phyloP scores from a whole-genome alignment of 805 yeast genomes.

The Candida manassasensis region DNA sequence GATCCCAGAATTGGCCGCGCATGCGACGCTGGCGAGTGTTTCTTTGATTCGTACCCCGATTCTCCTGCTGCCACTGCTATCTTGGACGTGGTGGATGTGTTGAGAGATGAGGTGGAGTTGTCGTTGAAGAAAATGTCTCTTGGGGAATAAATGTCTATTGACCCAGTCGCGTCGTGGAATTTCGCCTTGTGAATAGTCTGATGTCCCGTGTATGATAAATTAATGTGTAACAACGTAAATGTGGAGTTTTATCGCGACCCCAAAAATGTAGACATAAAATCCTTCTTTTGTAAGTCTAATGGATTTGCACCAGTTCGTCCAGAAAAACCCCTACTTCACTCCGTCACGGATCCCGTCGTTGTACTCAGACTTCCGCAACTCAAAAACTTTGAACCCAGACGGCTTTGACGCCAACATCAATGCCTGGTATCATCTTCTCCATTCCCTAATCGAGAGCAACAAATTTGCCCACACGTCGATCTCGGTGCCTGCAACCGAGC shows the following conservation, averaged over 20 bases:
- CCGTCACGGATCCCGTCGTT: slow-evolving; percentile 29
- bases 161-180: no score
- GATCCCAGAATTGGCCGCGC: slow-evolving; percentile 92
- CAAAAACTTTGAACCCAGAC: slow-evolving; percentile 33
- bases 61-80: slow-evolving; percentile 91
- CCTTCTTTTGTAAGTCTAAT: no score
- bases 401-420: slow-evolving; percentile 40
- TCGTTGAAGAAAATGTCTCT: slow-evolving; percentile 14
- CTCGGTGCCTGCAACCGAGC: slow-evolving; percentile 13
- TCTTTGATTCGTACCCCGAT: slow-evolving; percentile 78
- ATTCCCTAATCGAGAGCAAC: slow-evolving; percentile 15
- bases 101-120: slow-evolving; percentile 52
- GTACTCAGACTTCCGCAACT: slow-evolving; percentile 30
- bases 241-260: no score
- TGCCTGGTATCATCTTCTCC: slow-evolving; percentile 29
- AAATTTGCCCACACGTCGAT: slow-evolving; percentile 13
- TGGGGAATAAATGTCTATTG: neutral
- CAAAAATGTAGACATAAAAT: no score
- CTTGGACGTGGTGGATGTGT: slow-evolving; percentile 70
- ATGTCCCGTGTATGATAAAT: no score
- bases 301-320: slow-evolving; percentile 13
- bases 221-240: no score
- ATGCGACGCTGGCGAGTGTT: slow-evolving; percentile 83
- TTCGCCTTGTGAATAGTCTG: no score
- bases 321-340: slow-evolving; percentile 17